Evolutionary conservation across 441 rosid species (phyloP).

Genomic region (Brassica hybrid): DNA sequence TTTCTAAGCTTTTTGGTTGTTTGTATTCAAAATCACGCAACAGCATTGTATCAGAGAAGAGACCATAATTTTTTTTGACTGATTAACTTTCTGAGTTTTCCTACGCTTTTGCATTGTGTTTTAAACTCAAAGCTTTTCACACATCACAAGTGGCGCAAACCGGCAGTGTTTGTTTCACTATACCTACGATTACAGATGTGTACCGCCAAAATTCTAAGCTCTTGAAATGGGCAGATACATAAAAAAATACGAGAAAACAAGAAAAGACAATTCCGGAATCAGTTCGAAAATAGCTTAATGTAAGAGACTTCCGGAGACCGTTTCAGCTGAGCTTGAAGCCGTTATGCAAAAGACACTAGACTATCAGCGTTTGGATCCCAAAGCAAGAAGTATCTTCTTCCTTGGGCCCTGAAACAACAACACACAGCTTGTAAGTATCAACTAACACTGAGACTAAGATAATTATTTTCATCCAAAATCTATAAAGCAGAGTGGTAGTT

Average conservation of each 20-base stretch:
- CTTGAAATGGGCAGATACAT: slow-evolving; percentile 29
- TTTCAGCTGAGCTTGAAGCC: slow-evolving; percentile 23
- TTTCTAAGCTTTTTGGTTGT: slow-evolving; percentile 2
- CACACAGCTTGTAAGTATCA: slow-evolving; percentile 18
- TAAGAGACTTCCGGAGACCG: slow-evolving; percentile 21
- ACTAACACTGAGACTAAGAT: too few species aligned
- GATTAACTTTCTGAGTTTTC: neutral
- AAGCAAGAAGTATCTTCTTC: slow-evolving; percentile 88
- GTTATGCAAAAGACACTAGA: too few species aligned
- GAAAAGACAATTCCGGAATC: too few species aligned
- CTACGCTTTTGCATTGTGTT: slow-evolving; percentile 2
- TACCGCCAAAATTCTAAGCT: slow-evolving; percentile 35
- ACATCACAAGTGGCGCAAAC: neutral
- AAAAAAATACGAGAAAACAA: slow-evolving; percentile 11
- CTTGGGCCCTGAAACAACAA: slow-evolving; percentile 89
- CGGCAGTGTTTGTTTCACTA: too few species aligned
- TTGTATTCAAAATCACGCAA: slow-evolving; percentile 1
- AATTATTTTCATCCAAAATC: too few species aligned
- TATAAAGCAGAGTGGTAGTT: too few species aligned
- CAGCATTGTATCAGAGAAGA: neutral
- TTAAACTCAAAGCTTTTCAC: neutral
- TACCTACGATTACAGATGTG: slow-evolving; percentile 43
- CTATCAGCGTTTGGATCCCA: slow-evolving; percentile 72
- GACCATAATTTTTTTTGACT: neutral
- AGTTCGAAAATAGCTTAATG: slow-evolving; percentile 39